Conservation (phyloP, 2,329 filamentous ascomycete species). For the Acarospora socialis region DNA sequence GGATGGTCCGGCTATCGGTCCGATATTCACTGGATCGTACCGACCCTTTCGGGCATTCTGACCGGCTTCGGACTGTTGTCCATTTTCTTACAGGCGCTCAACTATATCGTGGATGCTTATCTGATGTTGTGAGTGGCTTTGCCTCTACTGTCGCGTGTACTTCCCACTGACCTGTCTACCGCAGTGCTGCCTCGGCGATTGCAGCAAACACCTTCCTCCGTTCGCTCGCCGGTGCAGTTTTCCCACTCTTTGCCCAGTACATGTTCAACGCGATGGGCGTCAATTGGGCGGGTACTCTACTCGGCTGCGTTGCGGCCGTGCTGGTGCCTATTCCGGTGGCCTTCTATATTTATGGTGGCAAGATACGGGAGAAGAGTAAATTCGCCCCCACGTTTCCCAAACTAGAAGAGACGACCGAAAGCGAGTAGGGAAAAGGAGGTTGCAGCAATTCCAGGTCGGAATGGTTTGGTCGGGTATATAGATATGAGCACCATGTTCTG, state of each 20-base stretch:
- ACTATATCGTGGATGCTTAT: conserved; percentile 46
- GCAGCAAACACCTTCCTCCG: conserved; percentile 37
- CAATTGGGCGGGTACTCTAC: conserved; percentile 20
- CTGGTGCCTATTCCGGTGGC: conserved; percentile 20
- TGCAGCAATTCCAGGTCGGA: no score
- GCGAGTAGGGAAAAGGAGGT: not conserved
- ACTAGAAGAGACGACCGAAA: not conserved
- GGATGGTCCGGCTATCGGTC: conserved; percentile 50
- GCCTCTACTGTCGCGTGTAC: no score
- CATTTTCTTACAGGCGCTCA: conserved; percentile 44
- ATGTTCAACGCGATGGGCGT: conserved; percentile 22
- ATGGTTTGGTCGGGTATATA: no score
- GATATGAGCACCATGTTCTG: no score
- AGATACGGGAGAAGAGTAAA: conserved; percentile 22
- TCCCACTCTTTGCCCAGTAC: conserved; percentile 23
- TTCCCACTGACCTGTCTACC: not conserved
- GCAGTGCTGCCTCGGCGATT: conserved; percentile 34
- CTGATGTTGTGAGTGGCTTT: no score
- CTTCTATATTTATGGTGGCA: conserved; percentile 19
- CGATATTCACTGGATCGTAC: conserved; percentile 27
- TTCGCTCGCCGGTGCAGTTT: conserved; percentile 26
- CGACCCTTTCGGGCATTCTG: conserved; percentile 34
- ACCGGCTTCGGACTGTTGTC: conserved; percentile 43
- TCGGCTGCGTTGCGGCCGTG: conserved; percentile 19
- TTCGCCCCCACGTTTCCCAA: conserved; percentile 18